Evolutionary conservation across 768 basidiomycete species (phyloP).

Genomic region (Mycena olivaceomarginata): DNA sequence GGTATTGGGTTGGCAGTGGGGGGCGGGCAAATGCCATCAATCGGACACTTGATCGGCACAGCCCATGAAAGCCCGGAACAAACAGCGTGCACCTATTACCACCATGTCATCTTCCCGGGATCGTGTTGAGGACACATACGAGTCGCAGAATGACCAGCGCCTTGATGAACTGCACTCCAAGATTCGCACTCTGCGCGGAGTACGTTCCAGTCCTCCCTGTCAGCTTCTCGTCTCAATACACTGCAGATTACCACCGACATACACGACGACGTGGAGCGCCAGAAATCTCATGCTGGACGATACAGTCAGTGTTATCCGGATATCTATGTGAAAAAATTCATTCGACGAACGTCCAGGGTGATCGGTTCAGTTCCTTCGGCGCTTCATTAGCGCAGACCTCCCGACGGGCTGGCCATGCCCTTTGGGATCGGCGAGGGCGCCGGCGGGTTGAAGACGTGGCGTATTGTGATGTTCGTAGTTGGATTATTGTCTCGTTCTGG

Average conservation of each 20-base stretch:
- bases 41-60: background rate
- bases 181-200: conserved; percentile 87
- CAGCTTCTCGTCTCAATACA: background rate
- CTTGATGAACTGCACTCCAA: conserved; percentile 92
- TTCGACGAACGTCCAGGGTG: conserved; percentile 64
- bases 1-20: too few species aligned
- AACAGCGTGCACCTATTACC: conserved; percentile 47
- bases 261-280: conserved; percentile 88
- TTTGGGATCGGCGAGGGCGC: conserved; percentile 77
- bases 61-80: background rate
- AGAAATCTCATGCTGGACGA: conserved; percentile 86
- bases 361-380: conserved; percentile 81
- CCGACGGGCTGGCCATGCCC: conserved; percentile 81
- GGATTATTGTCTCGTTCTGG: conserved; percentile 72
- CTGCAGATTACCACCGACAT: conserved; percentile 91
- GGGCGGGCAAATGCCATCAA: background rate
- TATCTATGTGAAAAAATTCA: background rate
- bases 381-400: conserved; percentile 79
- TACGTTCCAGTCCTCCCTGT: conserved; percentile 55
- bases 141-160: conserved; percentile 89
- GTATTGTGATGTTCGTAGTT: conserved; percentile 79
- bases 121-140: conserved; percentile 83
- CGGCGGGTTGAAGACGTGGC: conserved; percentile 81
- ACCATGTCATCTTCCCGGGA: conserved; percentile 61
- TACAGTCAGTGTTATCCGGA: conserved; percentile 69